Conservation (phyloP, 495 filamentous ascomycete genomes). For the Annulohypoxylon moriforme region DNA sequence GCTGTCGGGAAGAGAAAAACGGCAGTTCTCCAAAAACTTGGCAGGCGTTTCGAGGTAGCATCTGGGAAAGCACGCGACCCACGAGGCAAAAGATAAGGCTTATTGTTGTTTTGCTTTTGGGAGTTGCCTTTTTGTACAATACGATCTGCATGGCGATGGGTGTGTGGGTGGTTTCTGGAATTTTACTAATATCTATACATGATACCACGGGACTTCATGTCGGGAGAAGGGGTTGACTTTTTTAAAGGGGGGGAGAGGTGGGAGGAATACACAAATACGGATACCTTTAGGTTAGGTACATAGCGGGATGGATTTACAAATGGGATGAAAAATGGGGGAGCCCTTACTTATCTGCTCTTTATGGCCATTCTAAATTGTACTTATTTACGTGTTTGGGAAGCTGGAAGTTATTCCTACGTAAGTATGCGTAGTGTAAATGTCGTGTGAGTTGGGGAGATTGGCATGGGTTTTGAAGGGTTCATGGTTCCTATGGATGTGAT, state of each 20-base stretch:
- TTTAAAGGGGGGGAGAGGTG: constrained; percentile 6
- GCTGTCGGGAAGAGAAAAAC: constrained; percentile 26
- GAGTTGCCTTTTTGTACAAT: constrained; percentile 44
- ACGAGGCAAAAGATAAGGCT: constrained; percentile 44
- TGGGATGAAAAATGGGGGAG: constrained; percentile 9
- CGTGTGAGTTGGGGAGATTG: background rate
- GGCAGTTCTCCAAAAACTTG: constrained; percentile 33
- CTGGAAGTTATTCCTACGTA: background rate
- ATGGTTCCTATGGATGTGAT: background rate
- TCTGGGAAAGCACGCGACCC: constrained; percentile 34
- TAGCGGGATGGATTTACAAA: constrained; percentile 1
- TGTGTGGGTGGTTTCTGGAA: constrained; percentile 15
- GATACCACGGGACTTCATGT: constrained; percentile 44
- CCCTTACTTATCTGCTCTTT: constrained; percentile 2
- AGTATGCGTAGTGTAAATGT: background rate
- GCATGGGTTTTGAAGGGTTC: background rate
- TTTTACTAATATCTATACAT: constrained; percentile 34
- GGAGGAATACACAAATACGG: background rate
- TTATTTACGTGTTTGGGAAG: constrained; percentile 8
- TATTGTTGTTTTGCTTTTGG: constrained; percentile 13
- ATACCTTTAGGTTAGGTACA: constrained; percentile 14
- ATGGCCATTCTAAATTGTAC: background rate
- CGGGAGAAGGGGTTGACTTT: constrained; percentile 9
- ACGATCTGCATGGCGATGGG: constrained; percentile 43
- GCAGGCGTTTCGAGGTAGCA: constrained; percentile 46